Conservation (phyloP, 345 rosid species). For the Syzygium grande region DNA sequence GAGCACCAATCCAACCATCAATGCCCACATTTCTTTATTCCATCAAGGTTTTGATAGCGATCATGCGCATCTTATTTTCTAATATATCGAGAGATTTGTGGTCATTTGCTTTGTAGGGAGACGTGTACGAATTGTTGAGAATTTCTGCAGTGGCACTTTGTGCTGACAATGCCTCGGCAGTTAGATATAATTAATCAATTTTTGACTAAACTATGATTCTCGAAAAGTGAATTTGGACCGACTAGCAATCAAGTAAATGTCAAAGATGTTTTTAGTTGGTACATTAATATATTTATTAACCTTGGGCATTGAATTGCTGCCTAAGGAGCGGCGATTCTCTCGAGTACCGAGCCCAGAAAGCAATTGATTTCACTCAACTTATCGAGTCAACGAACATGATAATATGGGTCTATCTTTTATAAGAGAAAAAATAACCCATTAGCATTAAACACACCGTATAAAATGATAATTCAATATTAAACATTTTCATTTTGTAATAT, state of each 20-base stretch:
- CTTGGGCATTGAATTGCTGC: not conserved
- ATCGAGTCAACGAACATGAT: not conserved
- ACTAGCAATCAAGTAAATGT: not conserved
- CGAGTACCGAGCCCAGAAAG: not conserved
- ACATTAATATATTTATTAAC: not conserved
- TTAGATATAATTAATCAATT: not conserved
- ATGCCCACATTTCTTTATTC: not conserved
- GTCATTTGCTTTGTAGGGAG: not conserved
- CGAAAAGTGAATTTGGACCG: not conserved
- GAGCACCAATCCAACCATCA: not conserved
- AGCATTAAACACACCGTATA: not conserved
- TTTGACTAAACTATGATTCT: not conserved
- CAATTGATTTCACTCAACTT: not conserved
- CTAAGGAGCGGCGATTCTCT: not conserved
- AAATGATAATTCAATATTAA: fast-evolving
- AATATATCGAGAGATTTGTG: not conserved
- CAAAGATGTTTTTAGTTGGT: not conserved
- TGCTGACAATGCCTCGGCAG: not conserved
- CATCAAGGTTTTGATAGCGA: not conserved
- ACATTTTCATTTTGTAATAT: fast-evolving
- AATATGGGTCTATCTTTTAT: not conserved
- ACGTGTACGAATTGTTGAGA: not conserved
- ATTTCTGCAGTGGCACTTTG: not conserved
- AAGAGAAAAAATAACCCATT: fast-evolving
- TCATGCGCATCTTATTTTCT: not conserved